Evolutionary conservation across 2,329 filamentous ascomycete species (phyloP).

Genomic region (Alternaria angustiovoidea): DNA sequence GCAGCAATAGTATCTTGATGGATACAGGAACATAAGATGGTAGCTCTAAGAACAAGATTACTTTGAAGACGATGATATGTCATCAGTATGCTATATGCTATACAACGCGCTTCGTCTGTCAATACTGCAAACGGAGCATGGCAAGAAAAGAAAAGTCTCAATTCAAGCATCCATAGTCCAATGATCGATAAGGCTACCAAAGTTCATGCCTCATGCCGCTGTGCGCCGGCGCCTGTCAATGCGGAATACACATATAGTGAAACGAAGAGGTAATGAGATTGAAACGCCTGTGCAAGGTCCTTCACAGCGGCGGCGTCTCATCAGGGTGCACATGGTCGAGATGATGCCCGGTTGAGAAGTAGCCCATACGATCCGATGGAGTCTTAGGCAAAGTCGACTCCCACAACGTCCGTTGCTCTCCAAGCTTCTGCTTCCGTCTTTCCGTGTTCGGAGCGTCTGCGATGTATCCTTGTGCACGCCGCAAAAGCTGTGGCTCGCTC

Average conservation of each 20-base stretch:
- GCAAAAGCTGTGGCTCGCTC: slow-evolving; percentile 14
- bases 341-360: slow-evolving; percentile 12
- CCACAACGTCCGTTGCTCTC: slow-evolving; percentile 29
- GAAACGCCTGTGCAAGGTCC: not conserved
- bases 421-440: slow-evolving; percentile 11
- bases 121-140: not conserved
- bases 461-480: slow-evolving; percentile 10
- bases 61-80: not conserved
- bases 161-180: not conserved
- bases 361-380: slow-evolving; percentile 14
- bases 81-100: slow-evolving; percentile 5
- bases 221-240: slow-evolving; percentile 7
- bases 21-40: not conserved
- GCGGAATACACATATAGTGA: not conserved
- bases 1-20: no score
- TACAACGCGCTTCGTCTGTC: not conserved
- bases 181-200: not conserved
- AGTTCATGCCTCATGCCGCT: not conserved
- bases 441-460: slow-evolving; percentile 8
- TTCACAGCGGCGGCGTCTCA: not conserved
- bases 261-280: not conserved
- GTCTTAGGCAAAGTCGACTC: slow-evolving; percentile 29
- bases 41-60: not conserved
- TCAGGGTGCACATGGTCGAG: slow-evolving; percentile 11
- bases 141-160: not conserved